A percentile compares a stretch with the other conserved stretches of the same genome.
phyloP scores from a whole-genome alignment of 1,284 basidiomycete genomes.

The Ganoderma boninense region DNA sequence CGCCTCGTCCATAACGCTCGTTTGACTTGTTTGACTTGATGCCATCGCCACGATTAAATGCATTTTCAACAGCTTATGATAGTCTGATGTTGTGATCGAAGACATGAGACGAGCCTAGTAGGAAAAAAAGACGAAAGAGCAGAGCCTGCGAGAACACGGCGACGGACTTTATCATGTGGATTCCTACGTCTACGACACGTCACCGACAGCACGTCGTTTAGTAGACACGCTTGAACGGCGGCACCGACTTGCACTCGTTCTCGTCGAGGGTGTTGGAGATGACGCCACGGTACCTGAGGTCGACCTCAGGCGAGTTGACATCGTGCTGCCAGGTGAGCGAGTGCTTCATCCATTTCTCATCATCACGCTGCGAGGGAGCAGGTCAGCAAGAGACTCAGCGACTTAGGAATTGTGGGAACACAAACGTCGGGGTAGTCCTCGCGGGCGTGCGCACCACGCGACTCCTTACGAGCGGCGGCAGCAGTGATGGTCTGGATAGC shows the following conservation, averaged over 20 bases:
- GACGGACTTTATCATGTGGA: neutral
- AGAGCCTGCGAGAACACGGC: neutral
- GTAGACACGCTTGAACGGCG: conserved; percentile 90
- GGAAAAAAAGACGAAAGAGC: neutral
- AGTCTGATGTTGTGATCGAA: conserved; percentile 24
- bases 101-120: conserved; percentile 6
- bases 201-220: conserved; percentile 43
- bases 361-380: conserved; percentile 70
- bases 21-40: neutral
- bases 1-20: neutral
- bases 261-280: conserved; percentile 91
- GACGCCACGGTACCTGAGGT: conserved; percentile 90
- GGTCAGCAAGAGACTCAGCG: neutral
- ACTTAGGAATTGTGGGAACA: conserved; percentile 15
- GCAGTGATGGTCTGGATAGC: conserved; percentile 96
- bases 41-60: neutral
- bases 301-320: conserved; percentile 79
- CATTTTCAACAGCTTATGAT: conserved; percentile 24
- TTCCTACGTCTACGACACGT: neutral
- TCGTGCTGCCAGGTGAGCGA: conserved; percentile 90
- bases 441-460: conserved; percentile 96
- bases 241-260: conserved; percentile 92
- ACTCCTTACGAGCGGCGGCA: conserved; percentile 96
- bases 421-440: conserved; percentile 92
- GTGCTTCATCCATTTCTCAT: conserved; percentile 95